A percentile compares a stretch with the other conserved stretches of the same genome.
Conservation (phyloP, 805 yeast genomes). For the Cyberlindnera mississippiensis region DNA sequence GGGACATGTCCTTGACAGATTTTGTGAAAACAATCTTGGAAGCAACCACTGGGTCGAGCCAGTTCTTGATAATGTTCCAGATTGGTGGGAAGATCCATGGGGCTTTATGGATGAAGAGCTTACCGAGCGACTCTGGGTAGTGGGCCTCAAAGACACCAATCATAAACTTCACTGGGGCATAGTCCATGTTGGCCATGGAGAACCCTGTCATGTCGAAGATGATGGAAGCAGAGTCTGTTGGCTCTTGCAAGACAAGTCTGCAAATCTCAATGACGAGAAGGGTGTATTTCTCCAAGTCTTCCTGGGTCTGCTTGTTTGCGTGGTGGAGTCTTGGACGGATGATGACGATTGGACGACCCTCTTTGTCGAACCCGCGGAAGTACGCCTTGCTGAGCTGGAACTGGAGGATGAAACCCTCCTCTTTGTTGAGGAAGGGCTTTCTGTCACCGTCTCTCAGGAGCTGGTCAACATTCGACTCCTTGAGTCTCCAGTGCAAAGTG, state of each 20-base stretch:
- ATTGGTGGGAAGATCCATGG: slow-evolving; percentile 96
- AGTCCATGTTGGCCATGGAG: slow-evolving; percentile 90
- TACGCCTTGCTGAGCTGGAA: slow-evolving; percentile 62
- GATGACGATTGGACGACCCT: slow-evolving; percentile 73
- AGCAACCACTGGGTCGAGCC: slow-evolving; percentile 97
- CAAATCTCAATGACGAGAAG: slow-evolving; percentile 74
- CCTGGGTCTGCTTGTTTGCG: slow-evolving; percentile 61
- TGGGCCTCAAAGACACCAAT: slow-evolving; percentile 91
- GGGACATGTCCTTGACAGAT: slow-evolving; percentile 57
- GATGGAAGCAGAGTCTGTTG: slow-evolving; percentile 76
- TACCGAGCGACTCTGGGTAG: slow-evolving; percentile 91
- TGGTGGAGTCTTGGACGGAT: slow-evolving; percentile 78
- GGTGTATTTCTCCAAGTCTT: slow-evolving; percentile 73
- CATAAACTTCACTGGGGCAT: slow-evolving; percentile 84
- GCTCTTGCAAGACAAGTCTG: slow-evolving; percentile 69
- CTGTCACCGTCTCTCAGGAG: slow-evolving; percentile 72
- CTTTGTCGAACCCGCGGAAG: slow-evolving; percentile 68
- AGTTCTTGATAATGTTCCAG: slow-evolving; percentile 87
- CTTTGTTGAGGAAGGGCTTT: slow-evolving; percentile 44
- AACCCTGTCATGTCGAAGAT: slow-evolving; percentile 86
- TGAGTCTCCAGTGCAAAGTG: slow-evolving; percentile 72
- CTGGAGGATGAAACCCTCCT: slow-evolving; percentile 39
- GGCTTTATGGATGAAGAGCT: slow-evolving; percentile 82
- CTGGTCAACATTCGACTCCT: slow-evolving; percentile 56
- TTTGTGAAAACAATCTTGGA: slow-evolving; percentile 84